Evolutionary conservation across 495 filamentous ascomycete species (phyloP).

Genomic region (Trypethelium eluteriae): DNA sequence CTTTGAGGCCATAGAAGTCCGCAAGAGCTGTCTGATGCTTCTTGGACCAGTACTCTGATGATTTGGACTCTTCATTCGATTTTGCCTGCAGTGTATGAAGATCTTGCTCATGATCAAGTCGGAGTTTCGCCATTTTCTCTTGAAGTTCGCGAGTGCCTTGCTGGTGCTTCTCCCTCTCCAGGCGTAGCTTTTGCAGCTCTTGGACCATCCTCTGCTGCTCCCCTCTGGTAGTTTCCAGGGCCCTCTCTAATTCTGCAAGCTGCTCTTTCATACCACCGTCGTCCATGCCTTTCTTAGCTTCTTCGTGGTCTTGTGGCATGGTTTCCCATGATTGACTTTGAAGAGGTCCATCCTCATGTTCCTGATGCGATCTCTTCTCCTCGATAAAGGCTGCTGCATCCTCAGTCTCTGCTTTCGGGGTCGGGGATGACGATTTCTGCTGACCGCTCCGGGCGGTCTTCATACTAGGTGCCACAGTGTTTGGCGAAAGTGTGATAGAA

Average conservation of each 20-base stretch:
- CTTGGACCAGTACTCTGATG: conserved; percentile 6
- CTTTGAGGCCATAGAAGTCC: conserved; percentile 1
- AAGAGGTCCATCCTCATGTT: background rate
- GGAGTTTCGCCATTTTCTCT: background rate
- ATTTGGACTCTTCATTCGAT: background rate
- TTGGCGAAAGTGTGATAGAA: background rate
- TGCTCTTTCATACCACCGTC: background rate
- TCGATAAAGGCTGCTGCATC: too few relatives aligned
- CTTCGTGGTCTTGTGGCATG: background rate
- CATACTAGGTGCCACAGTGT: background rate
- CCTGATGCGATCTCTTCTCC: background rate
- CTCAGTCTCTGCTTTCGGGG: conserved; percentile 3
- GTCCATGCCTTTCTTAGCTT: background rate
- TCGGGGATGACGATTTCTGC: background rate
- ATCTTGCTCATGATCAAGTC: conserved; percentile 10
- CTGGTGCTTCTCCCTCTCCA: background rate
- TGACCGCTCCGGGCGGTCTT: background rate
- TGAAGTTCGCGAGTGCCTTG: background rate
- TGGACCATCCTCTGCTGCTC: conserved; percentile 7
- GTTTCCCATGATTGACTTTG: conserved; percentile 1
- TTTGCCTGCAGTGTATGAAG: background rate
- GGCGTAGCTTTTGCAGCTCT: conserved; percentile 1
- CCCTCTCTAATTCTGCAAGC: background rate
- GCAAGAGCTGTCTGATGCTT: conserved; percentile 5
- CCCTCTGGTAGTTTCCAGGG: background rate